These are phyloP conservation scores for Xylariales sp. DNA, from an alignment of 2,329 filamentous ascomycete genomes.

Conservation along the genomic window DNA sequence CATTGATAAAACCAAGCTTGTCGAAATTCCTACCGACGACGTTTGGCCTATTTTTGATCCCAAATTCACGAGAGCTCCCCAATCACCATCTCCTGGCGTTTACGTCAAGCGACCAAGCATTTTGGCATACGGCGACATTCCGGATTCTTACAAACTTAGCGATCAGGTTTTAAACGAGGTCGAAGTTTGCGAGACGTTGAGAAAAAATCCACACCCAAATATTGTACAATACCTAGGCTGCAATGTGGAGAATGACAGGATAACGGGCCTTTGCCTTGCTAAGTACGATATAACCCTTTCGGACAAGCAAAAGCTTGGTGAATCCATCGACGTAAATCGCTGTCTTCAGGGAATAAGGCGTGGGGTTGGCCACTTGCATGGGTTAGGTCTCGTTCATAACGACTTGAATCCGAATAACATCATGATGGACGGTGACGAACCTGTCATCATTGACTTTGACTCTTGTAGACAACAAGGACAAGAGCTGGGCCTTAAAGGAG, in stretches of 20 bases:
- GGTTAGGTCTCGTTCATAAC: constrained; percentile 26
- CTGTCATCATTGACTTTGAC: constrained; percentile 38
- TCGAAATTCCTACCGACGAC: constrained; percentile 16
- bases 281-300: too few relatives aligned
- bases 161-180: too few relatives aligned
- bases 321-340: too few relatives aligned
- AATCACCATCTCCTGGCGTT: constrained; percentile 1
- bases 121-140: constrained; percentile 9
- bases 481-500: constrained; percentile 29
- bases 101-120: constrained; percentile 16
- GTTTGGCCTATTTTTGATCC: constrained; percentile 16
- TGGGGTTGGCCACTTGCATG: constrained; percentile 31
- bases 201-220: too few relatives aligned
- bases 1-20: constrained; percentile 7
- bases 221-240: too few relatives aligned
- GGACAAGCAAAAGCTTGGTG: too few relatives aligned
- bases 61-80: constrained; percentile 14
- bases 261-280: too few relatives aligned
- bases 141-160: not conserved
- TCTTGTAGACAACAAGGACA: constrained; percentile 29
- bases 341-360: constrained; percentile 2
- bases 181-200: too few relatives aligned
- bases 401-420: constrained; percentile 38
- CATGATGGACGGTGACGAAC: constrained; percentile 32
- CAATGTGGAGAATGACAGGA: too few relatives aligned